These are phyloP conservation scores for Termitomyces heimii DNA, from an alignment of 768 basidiomycete species.

Conservation along the genomic window DNA sequence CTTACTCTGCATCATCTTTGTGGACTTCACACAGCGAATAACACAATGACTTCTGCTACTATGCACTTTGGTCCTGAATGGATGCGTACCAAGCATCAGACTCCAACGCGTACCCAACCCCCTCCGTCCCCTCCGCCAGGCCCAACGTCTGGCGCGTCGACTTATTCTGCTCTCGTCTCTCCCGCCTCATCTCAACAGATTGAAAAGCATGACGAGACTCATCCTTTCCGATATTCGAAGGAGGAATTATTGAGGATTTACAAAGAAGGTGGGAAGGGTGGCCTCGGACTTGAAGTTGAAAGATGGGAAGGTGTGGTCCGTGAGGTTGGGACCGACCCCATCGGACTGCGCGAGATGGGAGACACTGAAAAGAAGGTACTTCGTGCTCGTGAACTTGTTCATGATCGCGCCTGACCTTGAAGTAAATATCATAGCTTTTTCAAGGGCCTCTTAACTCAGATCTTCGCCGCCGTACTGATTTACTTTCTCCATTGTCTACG, in stretches of 20 bases:
- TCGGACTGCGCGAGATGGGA: conserved; percentile 71
- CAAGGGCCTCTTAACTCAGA: conserved; percentile 82
- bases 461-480: conserved; percentile 75
- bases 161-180: conserved; percentile 68
- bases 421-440: conserved; percentile 54
- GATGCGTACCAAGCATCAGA: conserved; percentile 79
- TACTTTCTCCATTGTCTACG: conserved; percentile 53
- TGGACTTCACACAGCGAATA: conserved; percentile 13
- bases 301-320: conserved; percentile 86
- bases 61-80: conserved; percentile 93
- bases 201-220: conserved; percentile 57
- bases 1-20: conserved; percentile 15
- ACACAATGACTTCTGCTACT: conserved; percentile 50
- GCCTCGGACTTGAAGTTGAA: conserved; percentile 81
- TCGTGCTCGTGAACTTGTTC: conserved; percentile 8
- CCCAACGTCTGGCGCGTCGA: conserved; percentile 47
- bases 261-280: conserved; percentile 67
- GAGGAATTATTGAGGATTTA: conserved; percentile 83
- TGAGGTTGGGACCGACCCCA: conserved; percentile 66
- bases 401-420: conserved; percentile 18
- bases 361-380: conserved; percentile 87
- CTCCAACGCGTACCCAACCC: conserved; percentile 43
- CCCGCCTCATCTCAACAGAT: conserved; percentile 40
- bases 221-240: conserved; percentile 84
- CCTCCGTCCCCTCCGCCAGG: conserved; percentile 58